phyloP scores from a whole-genome alignment of 2,329 filamentous ascomycete species.

The Pseudogymnoascus sp. region DNA sequence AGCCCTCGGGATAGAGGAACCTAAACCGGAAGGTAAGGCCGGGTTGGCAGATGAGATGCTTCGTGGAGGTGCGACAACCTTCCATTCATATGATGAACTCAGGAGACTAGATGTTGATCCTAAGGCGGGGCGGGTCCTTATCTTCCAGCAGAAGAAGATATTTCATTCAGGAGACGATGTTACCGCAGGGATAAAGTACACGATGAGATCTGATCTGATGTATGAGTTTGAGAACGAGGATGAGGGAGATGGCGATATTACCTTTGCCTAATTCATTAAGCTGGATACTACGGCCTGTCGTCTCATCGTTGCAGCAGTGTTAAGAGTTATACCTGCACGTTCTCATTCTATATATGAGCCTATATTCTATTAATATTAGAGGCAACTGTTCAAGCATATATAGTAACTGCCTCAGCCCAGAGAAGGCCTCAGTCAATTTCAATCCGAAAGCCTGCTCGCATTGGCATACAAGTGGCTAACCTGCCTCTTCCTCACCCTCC shows the following conservation, averaged over 20 bases:
- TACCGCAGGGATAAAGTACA: conserved; percentile 45
- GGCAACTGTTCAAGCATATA: too few relatives aligned
- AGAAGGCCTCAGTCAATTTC: too few relatives aligned
- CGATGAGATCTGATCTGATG: conserved; percentile 48
- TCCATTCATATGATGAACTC: conserved; percentile 38
- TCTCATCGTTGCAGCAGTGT: too few relatives aligned
- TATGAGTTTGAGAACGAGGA: conserved; percentile 31
- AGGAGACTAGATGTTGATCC: conserved; percentile 46
- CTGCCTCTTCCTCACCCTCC: too few relatives aligned
- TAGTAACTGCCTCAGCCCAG: too few relatives aligned
- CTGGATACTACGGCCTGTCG: neutral
- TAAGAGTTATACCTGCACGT: too few relatives aligned
- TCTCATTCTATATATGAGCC: too few relatives aligned
- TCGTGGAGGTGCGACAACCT: conserved; percentile 47
- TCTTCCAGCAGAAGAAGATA: conserved; percentile 49
- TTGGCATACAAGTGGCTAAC: too few relatives aligned
- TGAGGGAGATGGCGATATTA: conserved; percentile 4
- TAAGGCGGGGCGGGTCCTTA: conserved; percentile 48
- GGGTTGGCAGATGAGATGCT: conserved; percentile 29
- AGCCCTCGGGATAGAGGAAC: conserved; percentile 29
- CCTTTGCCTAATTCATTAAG: neutral
- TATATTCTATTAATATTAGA: too few relatives aligned
- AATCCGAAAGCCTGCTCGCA: too few relatives aligned
- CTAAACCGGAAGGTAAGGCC: conserved; percentile 7
- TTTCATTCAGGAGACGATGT: conserved; percentile 49